These are phyloP conservation scores for Inonotus obliquus DNA, from an alignment of 1,284 basidiomycete genomes.

Conservation along the genomic window DNA sequence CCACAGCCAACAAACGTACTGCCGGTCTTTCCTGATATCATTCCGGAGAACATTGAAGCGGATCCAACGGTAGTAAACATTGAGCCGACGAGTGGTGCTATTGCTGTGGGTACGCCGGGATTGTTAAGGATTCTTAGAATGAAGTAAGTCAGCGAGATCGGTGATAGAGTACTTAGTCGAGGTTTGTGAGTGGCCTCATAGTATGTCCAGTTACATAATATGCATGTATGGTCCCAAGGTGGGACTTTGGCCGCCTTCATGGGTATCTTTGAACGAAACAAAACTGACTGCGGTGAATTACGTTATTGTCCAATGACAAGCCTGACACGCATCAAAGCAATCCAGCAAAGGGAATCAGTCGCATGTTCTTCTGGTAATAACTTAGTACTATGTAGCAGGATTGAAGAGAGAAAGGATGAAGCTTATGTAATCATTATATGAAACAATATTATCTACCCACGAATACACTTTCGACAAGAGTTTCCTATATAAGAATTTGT, in stretches of 20 bases:
- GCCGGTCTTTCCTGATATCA: not conserved
- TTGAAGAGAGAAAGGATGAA: too few species aligned
- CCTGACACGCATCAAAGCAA: too few species aligned
- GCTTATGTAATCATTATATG: too few species aligned
- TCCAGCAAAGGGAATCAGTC: too few species aligned
- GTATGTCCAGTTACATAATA: too few species aligned
- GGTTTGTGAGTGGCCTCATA: not conserved
- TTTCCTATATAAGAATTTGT: not conserved
- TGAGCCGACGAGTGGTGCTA: not conserved
- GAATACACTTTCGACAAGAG: not conserved
- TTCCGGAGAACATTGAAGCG: not conserved
- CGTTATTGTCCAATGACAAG: too few species aligned
- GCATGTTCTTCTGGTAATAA: too few species aligned
- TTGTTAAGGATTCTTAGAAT: not conserved
- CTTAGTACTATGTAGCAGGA: too few species aligned
- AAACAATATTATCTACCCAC: not conserved
- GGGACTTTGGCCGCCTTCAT: too few species aligned
- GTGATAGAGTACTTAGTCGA: not conserved
- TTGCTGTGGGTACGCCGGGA: constrained; percentile 1
- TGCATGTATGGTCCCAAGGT: too few species aligned
- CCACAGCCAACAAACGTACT: not conserved
- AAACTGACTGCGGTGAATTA: too few species aligned
- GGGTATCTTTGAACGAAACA: too few species aligned
- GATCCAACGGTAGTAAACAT: not conserved
- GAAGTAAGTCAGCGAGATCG: not conserved